Evolutionary conservation across 192 early-diverging fungal species (phyloP).

Genomic region (Coemansia sp.): DNA sequence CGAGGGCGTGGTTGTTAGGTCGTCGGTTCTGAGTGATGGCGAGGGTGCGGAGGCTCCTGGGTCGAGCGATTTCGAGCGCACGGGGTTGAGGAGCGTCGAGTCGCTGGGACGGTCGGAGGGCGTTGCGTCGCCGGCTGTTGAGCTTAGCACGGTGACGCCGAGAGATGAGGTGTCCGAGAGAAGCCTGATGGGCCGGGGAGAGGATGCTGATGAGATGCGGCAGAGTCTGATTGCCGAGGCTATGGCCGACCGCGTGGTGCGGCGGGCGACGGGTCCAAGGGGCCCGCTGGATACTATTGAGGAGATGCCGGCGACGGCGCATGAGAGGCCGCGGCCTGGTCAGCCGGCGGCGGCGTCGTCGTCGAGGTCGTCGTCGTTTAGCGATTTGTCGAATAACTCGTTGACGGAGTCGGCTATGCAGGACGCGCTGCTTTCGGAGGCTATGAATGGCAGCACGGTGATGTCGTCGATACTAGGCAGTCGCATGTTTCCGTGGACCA

Average conservation of each 20-base stretch:
- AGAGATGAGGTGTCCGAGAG: neutral
- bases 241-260: constrained; percentile 18
- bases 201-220: constrained; percentile 15
- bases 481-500: constrained; percentile 47
- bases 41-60: constrained; percentile 8
- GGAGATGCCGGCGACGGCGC: neutral
- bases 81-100: constrained; percentile 42
- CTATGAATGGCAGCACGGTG: constrained; percentile 41
- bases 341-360: neutral
- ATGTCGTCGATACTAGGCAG: constrained; percentile 47
- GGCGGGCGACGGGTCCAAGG: neutral
- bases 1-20: too few species aligned
- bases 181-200: too few species aligned
- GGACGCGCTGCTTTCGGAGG: constrained; percentile 44
- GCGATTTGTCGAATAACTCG: constrained; percentile 44
- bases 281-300: too few species aligned
- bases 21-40: neutral
- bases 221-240: constrained; percentile 47
- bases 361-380: constrained; percentile 41
- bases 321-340: neutral
- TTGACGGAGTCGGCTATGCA: constrained; percentile 52
- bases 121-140: constrained; percentile 33
- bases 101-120: constrained; percentile 18
- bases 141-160: constrained; percentile 30
- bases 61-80: constrained; percentile 22